A percentile compares a stretch with the other conserved stretches of the same genome.
Evolutionary conservation across 2,329 filamentous ascomycete genomes (phyloP).

Genomic region (Diplodia mutila): DNA sequence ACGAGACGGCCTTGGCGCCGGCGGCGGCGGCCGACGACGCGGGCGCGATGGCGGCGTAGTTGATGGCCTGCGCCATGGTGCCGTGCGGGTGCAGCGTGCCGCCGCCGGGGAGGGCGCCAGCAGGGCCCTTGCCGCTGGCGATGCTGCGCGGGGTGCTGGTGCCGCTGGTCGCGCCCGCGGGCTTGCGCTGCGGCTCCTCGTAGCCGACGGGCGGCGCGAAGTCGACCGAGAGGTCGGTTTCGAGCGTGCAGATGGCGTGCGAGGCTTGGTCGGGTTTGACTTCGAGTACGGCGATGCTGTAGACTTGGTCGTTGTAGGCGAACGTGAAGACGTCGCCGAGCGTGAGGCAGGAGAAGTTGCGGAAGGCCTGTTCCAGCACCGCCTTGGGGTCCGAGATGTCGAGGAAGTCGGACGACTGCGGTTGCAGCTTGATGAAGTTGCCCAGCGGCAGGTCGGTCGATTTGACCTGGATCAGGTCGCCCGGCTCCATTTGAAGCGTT

Average conservation of each 20-base stretch:
- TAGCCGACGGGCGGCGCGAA: conserved; percentile 95
- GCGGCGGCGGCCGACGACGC: conserved; percentile 67
- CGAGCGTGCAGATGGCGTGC: conserved; percentile 86
- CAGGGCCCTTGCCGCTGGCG: conserved; percentile 53
- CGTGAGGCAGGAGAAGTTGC: conserved; percentile 91
- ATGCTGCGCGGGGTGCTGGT: conserved; percentile 80
- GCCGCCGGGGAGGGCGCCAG: conserved; percentile 64
- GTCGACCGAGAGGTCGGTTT: conserved; percentile 95
- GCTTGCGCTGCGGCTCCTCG: conserved; percentile 77
- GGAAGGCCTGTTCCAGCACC: conserved; percentile 93
- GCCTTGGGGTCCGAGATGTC: conserved; percentile 97
- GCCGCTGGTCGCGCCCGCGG: conserved; percentile 59
- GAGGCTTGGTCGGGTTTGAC: conserved; percentile 86
- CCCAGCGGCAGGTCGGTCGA: conserved; percentile 91
- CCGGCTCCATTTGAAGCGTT: conserved; percentile 83
- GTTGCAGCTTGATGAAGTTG: conserved; percentile 92
- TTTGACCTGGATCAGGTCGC: conserved; percentile 92
- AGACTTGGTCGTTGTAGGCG: conserved; percentile 91
- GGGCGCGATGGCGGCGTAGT: conserved; percentile 88
- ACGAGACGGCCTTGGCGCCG: conserved; percentile 66
- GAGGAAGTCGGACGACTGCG: conserved; percentile 89
- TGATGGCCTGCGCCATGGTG: conserved; percentile 97
- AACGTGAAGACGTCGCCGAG: conserved; percentile 96
- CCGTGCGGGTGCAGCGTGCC: conserved; percentile 82
- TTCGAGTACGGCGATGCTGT: conserved; percentile 90